Percentiles rank a stretch among this genome's conserved stretches.
These are phyloP conservation scores for Deuterostichococcus epilithicus DNA, from an alignment of 139 green algal genomes.

Conservation along the genomic window DNA sequence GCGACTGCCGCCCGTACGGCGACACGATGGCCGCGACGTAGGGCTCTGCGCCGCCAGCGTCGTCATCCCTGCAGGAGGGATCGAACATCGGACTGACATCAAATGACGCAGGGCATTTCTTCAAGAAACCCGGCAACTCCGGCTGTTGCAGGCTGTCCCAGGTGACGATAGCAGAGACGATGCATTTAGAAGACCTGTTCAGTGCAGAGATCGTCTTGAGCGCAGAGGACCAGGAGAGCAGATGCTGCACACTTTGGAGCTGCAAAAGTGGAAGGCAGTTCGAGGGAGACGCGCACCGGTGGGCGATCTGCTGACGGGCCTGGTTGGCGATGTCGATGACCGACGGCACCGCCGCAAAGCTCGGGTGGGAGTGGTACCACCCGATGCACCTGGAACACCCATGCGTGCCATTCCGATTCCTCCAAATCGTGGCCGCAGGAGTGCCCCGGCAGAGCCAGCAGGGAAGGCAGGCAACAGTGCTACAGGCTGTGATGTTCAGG, in stretches of 20 bases:
- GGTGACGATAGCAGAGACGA: too few relatives aligned
- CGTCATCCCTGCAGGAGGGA: not conserved
- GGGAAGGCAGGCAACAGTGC: too few relatives aligned
- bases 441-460: too few relatives aligned
- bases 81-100: not conserved
- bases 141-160: too few relatives aligned
- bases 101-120: not conserved
- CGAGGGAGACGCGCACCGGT: not conserved
- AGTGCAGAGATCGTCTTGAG: not conserved
- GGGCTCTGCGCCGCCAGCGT: conserved; percentile 18
- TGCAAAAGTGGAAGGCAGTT: too few relatives aligned
- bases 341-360: conserved; percentile 51
- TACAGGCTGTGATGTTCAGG: too few relatives aligned
- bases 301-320: conserved; percentile 37
- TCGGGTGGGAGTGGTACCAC: conserved; percentile 77
- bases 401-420: too few relatives aligned
- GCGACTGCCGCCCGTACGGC: conserved; percentile 51
- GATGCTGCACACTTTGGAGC: not conserved
- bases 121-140: too few relatives aligned
- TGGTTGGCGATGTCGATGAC: conserved; percentile 73
- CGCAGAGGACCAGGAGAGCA: not conserved
- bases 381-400: conserved; percentile 45
- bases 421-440: too few relatives aligned
- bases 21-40: conserved; percentile 69
- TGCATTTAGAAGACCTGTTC: too few relatives aligned